These are phyloP conservation scores for Sarcodon sp. DNA, from an alignment of 768 basidiomycete genomes.

Conservation along the genomic window DNA sequence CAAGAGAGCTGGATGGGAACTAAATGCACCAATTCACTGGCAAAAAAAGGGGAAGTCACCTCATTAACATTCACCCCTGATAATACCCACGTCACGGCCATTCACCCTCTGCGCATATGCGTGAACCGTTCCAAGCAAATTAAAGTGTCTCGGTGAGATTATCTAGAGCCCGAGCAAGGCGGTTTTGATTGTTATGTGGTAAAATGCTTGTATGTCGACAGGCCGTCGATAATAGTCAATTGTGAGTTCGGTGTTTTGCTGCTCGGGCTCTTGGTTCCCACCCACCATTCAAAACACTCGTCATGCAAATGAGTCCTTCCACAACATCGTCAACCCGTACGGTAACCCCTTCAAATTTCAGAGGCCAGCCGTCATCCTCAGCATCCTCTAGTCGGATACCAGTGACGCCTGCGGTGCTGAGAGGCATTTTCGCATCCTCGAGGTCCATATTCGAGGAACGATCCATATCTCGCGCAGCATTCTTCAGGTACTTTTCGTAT, in stretches of 20 bases:
- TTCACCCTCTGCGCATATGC: too few relatives aligned
- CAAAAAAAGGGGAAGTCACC: too few relatives aligned
- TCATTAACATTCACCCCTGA: too few relatives aligned
- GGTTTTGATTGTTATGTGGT: not conserved
- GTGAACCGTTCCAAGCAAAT: too few relatives aligned
- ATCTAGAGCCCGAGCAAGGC: conserved; percentile 7
- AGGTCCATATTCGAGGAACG: conserved; percentile 73
- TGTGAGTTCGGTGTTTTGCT: too few relatives aligned
- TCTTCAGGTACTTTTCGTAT: conserved; percentile 50
- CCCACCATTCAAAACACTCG: conserved; percentile 8
- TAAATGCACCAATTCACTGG: too few relatives aligned
- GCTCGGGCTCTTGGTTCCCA: not conserved
- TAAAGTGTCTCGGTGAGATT: not conserved
- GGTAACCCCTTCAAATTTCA: conserved; percentile 10
- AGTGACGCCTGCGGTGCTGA: conserved; percentile 69
- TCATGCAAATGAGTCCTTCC: not conserved
- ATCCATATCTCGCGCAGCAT: conserved; percentile 73
- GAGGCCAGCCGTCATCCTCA: conserved; percentile 14
- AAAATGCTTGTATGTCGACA: not conserved
- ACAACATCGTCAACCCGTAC: conserved; percentile 10
- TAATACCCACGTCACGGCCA: too few relatives aligned
- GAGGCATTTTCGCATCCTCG: conserved; percentile 81
- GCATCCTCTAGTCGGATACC: conserved; percentile 54
- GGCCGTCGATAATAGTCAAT: not conserved
- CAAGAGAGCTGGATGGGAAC: too few relatives aligned